These are phyloP conservation scores for Chaetoscypha palmicola DNA, from an alignment of 2,329 filamentous ascomycete species.

Conservation along the genomic window DNA sequence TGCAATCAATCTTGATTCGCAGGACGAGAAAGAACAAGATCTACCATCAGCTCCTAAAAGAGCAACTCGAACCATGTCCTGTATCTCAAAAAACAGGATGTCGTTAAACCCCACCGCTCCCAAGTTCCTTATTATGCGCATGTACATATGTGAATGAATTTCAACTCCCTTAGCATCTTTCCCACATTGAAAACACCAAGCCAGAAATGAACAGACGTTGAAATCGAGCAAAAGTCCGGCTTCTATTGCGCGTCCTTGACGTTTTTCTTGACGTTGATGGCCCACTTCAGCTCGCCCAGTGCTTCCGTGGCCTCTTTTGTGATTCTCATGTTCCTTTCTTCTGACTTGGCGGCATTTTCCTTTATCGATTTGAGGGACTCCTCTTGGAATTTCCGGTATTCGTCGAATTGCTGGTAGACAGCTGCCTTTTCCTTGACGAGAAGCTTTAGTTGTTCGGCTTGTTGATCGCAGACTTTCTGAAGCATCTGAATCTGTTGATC, in stretches of 20 bases:
- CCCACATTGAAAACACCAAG: too few relatives aligned
- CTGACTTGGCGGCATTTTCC: constrained; percentile 46
- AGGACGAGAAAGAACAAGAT: too few relatives aligned
- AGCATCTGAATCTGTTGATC: constrained; percentile 58
- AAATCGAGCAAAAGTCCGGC: too few relatives aligned
- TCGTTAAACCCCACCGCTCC: not conserved
- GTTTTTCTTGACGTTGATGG: constrained; percentile 59
- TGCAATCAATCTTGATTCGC: too few relatives aligned
- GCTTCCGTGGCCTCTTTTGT: constrained; percentile 52
- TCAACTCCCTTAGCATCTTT: too few relatives aligned
- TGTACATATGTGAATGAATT: constrained; percentile 7
- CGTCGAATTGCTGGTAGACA: constrained; percentile 52
- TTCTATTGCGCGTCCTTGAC: constrained; percentile 30
- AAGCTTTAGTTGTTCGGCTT: constrained; percentile 59
- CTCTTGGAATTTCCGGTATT: constrained; percentile 59
- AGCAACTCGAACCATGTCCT: too few relatives aligned
- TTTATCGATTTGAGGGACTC: constrained; percentile 54
- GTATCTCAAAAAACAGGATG: too few relatives aligned
- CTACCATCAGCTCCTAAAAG: too few relatives aligned
- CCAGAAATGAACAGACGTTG: too few relatives aligned
- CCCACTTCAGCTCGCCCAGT: constrained; percentile 66
- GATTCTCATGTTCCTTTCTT: constrained; percentile 53
- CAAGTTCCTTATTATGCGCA: constrained; percentile 4
- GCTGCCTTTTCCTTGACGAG: constrained; percentile 54
- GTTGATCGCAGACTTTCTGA: constrained; percentile 64